Base-by-base conservation (phyloP, 805 yeast species). In the Yarrowia keelungensis region DNA sequence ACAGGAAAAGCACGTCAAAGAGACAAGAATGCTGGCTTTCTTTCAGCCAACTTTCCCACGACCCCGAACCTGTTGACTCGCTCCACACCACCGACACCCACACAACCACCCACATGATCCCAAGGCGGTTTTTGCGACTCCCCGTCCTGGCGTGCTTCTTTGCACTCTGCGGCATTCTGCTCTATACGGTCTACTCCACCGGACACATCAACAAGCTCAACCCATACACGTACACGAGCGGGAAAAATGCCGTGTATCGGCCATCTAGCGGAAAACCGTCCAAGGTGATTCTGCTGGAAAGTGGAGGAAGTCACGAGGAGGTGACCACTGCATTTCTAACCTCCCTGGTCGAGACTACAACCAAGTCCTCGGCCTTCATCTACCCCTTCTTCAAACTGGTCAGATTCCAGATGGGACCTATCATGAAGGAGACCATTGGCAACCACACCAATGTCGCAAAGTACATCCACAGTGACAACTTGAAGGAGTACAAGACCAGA, bases 251-350 rank as follows among this genome's bases (percentile, higher is more conserved):
- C 14, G 51, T 43, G n/a, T 43, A 59, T 16, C 41, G 35, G 8
- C 35, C 65, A 10, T 10, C n/a, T 0, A 8, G 16, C 2, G 65
- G 51, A 22, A 16, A 35, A 15, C 65, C 65, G 5, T 32, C 65
- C n/a, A 59, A 59, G 56, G 38, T 62, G 26, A 49, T 62, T 49
- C n/a, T 62, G 67, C 32, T 62, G 67, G 67, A 62, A 39, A 19
- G 38, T 22, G 67, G 67, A 16, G 67, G 67, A 15, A 47, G 56
- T 9, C 67, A 62, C 16, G 67, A 62, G 50, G 67, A 62, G n/a
- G 67, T 62, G 9, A 62, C 67, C 0, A 47, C 54, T 5, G 67
- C 67, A 3, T 62, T 62, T 49, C 36, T 62, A 32, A 38, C 56
- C 16, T 47, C 67, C 41, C 47, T 62, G 46, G 56, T 47, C 38